Conservation (phyloP, 495 filamentous ascomycete genomes). For the Xanthoparmelia taractica region DNA sequence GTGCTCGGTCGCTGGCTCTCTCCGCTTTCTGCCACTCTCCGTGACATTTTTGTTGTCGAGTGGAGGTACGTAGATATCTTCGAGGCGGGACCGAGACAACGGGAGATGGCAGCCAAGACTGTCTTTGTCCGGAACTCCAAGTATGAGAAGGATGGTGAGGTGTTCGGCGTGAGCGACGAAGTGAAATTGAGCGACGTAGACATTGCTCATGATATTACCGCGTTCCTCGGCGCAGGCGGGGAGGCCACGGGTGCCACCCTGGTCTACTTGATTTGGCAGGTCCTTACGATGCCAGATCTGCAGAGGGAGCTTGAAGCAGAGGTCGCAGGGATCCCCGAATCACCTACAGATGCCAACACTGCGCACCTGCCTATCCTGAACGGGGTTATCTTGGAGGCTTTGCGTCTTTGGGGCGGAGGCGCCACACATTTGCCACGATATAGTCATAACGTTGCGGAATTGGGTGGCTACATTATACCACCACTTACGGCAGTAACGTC, state of each 20-base stretch:
- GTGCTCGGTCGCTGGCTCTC: slow-evolving; percentile 17
- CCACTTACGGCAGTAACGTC: slow-evolving; percentile 10
- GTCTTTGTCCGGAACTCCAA: slow-evolving; percentile 12
- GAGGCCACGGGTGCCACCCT: slow-evolving; percentile 13
- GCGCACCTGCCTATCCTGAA: slow-evolving; percentile 12
- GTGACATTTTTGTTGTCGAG: slow-evolving; percentile 10
- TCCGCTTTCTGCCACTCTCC: slow-evolving; percentile 6
- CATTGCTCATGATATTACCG: slow-evolving; percentile 16
- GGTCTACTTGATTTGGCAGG: slow-evolving; percentile 16
- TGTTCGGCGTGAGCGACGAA: slow-evolving; percentile 12
- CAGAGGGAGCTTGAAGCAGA: slow-evolving; percentile 19
- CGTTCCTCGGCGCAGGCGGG: slow-evolving; percentile 15
- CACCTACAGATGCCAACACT: slow-evolving; percentile 12
- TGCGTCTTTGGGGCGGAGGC: slow-evolving; percentile 17
- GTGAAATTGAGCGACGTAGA: slow-evolving; percentile 15
- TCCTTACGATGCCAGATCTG: slow-evolving; percentile 15
- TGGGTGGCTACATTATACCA: slow-evolving; percentile 19
- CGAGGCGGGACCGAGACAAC: slow-evolving; percentile 6
- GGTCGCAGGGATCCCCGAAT: slow-evolving; percentile 10
- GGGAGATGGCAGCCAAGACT: slow-evolving; percentile 12
- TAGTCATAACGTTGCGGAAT: neutral
- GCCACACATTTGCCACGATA: slow-evolving; percentile 12
- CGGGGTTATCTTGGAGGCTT: slow-evolving; percentile 14
- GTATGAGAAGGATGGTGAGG: slow-evolving; percentile 4
- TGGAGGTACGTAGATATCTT: slow-evolving; percentile 11